phyloP scores from a whole-genome alignment of 1,284 basidiomycete species.

The Trichosporon ovoides region DNA sequence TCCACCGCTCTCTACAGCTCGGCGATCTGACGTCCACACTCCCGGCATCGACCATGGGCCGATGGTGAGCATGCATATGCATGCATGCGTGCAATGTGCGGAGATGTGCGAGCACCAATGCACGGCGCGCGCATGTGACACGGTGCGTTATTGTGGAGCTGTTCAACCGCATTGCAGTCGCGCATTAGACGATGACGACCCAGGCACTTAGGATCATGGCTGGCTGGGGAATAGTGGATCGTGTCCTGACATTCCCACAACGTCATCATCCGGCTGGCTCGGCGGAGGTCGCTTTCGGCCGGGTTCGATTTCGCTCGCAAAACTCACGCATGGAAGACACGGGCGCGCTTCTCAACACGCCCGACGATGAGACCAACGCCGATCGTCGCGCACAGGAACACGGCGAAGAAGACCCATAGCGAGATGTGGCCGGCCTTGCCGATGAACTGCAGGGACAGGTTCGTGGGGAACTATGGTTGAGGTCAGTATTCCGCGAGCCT shows the following conservation, averaged over 20 bases:
- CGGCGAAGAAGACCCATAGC: slow-evolving; percentile 37
- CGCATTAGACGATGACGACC: no score
- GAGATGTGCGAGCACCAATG: neutral
- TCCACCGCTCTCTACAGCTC: neutral
- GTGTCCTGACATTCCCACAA: slow-evolving; percentile 2
- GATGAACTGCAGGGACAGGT: slow-evolving; percentile 4
- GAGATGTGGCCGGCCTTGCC: slow-evolving; percentile 13
- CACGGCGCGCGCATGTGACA: neutral
- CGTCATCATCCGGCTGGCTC: slow-evolving; percentile 14
- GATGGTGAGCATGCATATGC: no score
- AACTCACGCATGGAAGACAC: slow-evolving; percentile 43
- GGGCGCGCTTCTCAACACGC: slow-evolving; percentile 34
- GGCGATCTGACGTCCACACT: no score
- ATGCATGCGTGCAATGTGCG: neutral
- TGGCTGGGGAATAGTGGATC: no score
- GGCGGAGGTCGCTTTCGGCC: neutral
- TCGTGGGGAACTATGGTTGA: neutral
- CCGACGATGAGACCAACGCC: slow-evolving; percentile 29
- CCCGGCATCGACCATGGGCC: no score
- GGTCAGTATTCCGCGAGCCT: neutral
- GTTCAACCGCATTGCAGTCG: no score
- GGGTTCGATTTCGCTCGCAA: neutral
- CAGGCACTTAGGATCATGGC: no score
- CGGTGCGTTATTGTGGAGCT: no score
- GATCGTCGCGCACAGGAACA: slow-evolving; percentile 35